Evolutionary conservation across 805 yeast genomes (phyloP).

Genomic region (Tetrapisispora pingtungensis): DNA sequence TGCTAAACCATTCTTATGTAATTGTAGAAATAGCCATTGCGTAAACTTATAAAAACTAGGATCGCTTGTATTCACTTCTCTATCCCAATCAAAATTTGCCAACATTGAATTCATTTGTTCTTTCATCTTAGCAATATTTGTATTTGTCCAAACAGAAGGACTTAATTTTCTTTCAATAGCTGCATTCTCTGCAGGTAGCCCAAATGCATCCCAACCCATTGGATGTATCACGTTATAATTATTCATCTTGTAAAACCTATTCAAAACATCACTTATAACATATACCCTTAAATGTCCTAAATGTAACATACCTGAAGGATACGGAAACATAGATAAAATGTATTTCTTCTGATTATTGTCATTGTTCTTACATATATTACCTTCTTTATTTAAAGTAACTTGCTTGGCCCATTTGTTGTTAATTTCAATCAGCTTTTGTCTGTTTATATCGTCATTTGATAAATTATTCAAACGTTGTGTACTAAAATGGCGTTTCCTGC

Average conservation of each 20-base stretch:
- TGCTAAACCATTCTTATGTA: conserved; percentile 71
- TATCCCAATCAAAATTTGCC: conserved; percentile 88
- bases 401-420: conserved; percentile 24
- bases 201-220: conserved; percentile 99
- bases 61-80: conserved; percentile 76
- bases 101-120: conserved; percentile 67
- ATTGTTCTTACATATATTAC: background rate
- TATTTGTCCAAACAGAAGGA: conserved; percentile 76
- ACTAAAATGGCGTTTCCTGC: background rate
- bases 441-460: background rate
- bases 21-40: conserved; percentile 67
- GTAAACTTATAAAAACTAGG: conserved; percentile 91
- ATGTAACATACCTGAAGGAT: conserved; percentile 88
- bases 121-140: conserved; percentile 79
- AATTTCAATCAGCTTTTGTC: conserved; percentile 9
- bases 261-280: conserved; percentile 76
- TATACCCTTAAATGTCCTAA: conserved; percentile 93
- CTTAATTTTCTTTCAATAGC: conserved; percentile 76
- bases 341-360: conserved; percentile 28
- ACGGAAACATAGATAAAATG: conserved; percentile 85
- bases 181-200: conserved; percentile 96
- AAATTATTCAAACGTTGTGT: no score
- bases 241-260: conserved; percentile 65
- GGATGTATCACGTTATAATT: conserved; percentile 84
- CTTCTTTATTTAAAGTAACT: conserved; percentile 12